phyloP scores from a whole-genome alignment of 805 yeast genomes.

The Tetrapisispora arboricola region DNA sequence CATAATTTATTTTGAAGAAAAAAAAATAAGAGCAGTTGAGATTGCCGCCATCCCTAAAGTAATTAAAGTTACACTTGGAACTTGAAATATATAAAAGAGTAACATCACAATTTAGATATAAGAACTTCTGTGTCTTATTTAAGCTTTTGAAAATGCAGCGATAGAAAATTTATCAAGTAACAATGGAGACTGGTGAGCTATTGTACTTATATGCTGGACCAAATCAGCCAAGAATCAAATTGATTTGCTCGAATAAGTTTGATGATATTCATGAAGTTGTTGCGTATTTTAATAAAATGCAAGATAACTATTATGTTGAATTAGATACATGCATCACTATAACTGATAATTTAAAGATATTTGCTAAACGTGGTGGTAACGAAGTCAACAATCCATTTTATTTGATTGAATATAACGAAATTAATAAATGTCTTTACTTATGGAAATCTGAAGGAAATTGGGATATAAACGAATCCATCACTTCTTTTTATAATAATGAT shows the following conservation, averaged over 20 bases:
- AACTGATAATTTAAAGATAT: slow-evolving; percentile 23
- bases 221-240: slow-evolving; percentile 16
- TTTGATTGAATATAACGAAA: slow-evolving; percentile 21
- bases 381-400: slow-evolving; percentile 15
- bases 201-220: slow-evolving; percentile 21
- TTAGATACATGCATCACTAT: slow-evolving; percentile 19
- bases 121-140: no score
- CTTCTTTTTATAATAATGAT: slow-evolving; percentile 8
- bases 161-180: neutral
- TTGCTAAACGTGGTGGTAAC: slow-evolving; percentile 9
- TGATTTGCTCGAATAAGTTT: slow-evolving; percentile 16
- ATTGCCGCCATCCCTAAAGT: slow-evolving; percentile 1
- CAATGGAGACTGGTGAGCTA: slow-evolving; percentile 10
- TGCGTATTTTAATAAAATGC: slow-evolving; percentile 16
- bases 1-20: neutral
- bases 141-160: neutral
- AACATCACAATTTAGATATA: no score
- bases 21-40: neutral
- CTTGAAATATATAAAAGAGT: no score
- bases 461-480: slow-evolving; percentile 16
- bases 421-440: slow-evolving; percentile 12
- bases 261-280: slow-evolving; percentile 7
- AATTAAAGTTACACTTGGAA: no score
- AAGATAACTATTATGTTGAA: slow-evolving; percentile 20
- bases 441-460: slow-evolving; percentile 24